phyloP scores from a whole-genome alignment of 2,329 filamentous ascomycete species.

The Corynespora cassiicola region DNA sequence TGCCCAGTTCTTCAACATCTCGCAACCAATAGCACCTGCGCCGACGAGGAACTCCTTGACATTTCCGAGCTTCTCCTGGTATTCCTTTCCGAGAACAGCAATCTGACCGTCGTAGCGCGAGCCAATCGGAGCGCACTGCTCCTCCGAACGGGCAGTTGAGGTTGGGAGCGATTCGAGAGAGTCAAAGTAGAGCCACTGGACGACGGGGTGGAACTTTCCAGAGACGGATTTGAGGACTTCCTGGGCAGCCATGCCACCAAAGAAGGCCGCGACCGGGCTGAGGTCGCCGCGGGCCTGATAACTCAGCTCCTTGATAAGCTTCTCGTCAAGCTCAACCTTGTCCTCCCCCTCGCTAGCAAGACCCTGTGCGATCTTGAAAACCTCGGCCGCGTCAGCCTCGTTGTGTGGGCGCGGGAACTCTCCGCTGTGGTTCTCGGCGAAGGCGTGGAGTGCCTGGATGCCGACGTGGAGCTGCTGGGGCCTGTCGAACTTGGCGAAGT shows the following conservation, averaged over 20 bases:
- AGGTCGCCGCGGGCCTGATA: conserved; percentile 94
- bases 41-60: conserved; percentile 93
- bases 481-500: conserved; percentile 97
- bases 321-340: conserved; percentile 86
- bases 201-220: conserved; percentile 95
- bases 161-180: conserved; percentile 93
- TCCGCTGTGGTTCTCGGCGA: conserved; percentile 73
- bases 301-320: conserved; percentile 88
- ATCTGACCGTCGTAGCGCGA: conserved; percentile 97
- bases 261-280: conserved; percentile 91
- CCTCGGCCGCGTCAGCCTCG: conserved; percentile 79
- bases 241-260: conserved; percentile 91
- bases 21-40: conserved; percentile 95
- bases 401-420: conserved; percentile 84
- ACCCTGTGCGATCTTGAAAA: conserved; percentile 76
- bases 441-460: conserved; percentile 90
- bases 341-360: conserved; percentile 72
- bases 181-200: conserved; percentile 97
- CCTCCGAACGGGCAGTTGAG: conserved; percentile 76
- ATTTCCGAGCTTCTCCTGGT: conserved; percentile 91
- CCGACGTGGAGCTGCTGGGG: conserved; percentile 91
- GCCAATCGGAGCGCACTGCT: conserved; percentile 83
- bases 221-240: conserved; percentile 97
- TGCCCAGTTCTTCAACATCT: conserved; percentile 99
- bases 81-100: conserved; percentile 91